A percentile compares a stretch with the other conserved stretches of the same genome.
These are phyloP conservation scores for Decorospora gaudefroyi DNA, from an alignment of 2,329 filamentous ascomycete species.

Conservation along the genomic window DNA sequence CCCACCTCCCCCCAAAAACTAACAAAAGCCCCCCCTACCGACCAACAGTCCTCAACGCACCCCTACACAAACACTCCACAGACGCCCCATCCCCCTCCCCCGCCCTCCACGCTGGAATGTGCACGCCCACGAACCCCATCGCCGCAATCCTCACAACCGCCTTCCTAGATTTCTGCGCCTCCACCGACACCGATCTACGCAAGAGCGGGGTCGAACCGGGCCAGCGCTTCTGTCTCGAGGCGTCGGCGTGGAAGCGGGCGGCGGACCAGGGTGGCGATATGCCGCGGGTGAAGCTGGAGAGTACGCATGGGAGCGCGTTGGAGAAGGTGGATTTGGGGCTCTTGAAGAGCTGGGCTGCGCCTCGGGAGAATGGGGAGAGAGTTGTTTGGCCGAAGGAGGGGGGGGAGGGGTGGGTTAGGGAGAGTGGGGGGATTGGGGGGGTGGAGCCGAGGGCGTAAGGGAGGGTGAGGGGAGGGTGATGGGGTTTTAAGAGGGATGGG, in stretches of 20 bases:
- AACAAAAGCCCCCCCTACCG: too few species aligned
- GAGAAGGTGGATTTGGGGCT: constrained; percentile 53
- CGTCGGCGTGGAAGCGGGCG: constrained; percentile 58
- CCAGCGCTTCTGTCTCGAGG: constrained; percentile 64
- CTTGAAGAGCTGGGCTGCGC: constrained; percentile 54
- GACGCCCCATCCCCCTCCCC: constrained; percentile 2
- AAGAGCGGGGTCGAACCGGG: constrained; percentile 58
- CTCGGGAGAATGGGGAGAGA: constrained; percentile 34
- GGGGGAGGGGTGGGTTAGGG: constrained; percentile 13
- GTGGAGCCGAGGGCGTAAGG: constrained; percentile 32
- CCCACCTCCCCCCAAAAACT: neutral
- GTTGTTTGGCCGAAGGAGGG: constrained; percentile 16
- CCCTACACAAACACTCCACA: constrained; percentile 32
- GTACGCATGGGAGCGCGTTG: constrained; percentile 58
- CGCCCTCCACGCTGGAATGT: constrained; percentile 24
- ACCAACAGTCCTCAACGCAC: constrained; percentile 28
- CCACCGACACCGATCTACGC: constrained; percentile 62
- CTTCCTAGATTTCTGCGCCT: constrained; percentile 63
- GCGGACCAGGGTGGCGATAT: constrained; percentile 25
- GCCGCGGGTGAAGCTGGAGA: constrained; percentile 55
- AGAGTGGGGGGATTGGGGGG: constrained; percentile 33
- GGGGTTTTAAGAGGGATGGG: too few species aligned
- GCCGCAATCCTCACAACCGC: constrained; percentile 61
- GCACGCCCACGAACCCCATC: constrained; percentile 45
- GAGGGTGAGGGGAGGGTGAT: neutral